These are phyloP conservation scores for Aspergillus spinulosporus DNA, from an alignment of 2,329 filamentous ascomycete species.

Conservation along the genomic window DNA sequence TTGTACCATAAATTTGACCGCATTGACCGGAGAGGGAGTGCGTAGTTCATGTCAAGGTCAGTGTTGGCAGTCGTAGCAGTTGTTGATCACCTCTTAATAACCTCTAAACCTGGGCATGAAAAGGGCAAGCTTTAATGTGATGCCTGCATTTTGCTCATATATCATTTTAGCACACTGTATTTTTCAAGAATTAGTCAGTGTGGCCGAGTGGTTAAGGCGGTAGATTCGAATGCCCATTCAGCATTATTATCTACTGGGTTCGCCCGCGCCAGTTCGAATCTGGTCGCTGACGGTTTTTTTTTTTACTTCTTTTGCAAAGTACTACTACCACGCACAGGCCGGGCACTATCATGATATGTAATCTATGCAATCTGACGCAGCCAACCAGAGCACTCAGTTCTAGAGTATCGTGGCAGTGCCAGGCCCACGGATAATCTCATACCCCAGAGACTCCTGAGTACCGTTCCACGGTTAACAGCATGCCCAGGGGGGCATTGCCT, in stretches of 20 bases:
- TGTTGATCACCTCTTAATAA: no score
- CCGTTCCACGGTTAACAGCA: background rate
- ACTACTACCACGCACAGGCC: no score
- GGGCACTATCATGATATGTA: no score
- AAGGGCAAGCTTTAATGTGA: no score
- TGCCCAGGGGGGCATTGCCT: background rate
- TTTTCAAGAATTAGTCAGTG: background rate
- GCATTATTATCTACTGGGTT: background rate
- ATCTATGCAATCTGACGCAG: background rate
- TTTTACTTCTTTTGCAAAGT: background rate
- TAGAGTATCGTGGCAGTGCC: background rate
- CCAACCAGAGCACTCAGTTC: background rate
- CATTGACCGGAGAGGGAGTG: no score
- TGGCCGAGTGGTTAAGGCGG: conserved; percentile 11
- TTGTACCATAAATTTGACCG: no score
- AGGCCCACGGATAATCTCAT: background rate
- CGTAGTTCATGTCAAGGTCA: no score
- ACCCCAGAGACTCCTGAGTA: background rate
- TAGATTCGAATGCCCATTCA: background rate
- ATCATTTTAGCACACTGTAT: background rate
- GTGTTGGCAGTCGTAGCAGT: no score
- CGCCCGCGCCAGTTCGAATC: conserved; percentile 5
- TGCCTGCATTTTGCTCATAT: no score
- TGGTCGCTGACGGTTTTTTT: background rate
- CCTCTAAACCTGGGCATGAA: no score